Conservation (phyloP, 164 flowering plant species). For the Malania oleifera region DNA sequence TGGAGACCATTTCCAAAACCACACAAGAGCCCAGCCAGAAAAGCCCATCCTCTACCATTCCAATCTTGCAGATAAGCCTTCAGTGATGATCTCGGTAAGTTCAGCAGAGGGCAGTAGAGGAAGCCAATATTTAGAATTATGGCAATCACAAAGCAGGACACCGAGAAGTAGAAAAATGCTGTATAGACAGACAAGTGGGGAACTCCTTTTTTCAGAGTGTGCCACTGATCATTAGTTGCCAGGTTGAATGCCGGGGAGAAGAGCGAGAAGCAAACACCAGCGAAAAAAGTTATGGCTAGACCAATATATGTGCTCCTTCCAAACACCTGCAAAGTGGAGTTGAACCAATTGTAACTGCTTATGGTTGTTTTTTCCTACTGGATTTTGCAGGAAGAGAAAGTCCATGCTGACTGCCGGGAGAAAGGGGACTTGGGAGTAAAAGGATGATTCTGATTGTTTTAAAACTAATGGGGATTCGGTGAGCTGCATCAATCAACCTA, state of each 20-base stretch:
- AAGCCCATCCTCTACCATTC: constrained; percentile 77
- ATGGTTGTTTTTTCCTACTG: no score
- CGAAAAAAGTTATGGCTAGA: constrained; percentile 54
- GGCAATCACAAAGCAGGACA: constrained; percentile 61
- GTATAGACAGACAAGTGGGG: constrained; percentile 69
- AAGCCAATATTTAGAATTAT: constrained; percentile 55
- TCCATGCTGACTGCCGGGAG: no score
- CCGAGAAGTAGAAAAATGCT: constrained; percentile 78
- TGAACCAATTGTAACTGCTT: no score
- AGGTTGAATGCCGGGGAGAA: constrained; percentile 81
- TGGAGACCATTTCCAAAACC: constrained; percentile 87
- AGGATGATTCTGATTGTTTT: no score
- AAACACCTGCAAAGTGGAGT: constrained; percentile 40
- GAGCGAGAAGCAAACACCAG: constrained; percentile 71
- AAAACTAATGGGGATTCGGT: no score
- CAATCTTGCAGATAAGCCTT: constrained; percentile 63
- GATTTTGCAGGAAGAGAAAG: no score
- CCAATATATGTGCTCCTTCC: constrained; percentile 62
- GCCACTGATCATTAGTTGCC: constrained; percentile 85
- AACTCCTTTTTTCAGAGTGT: constrained; percentile 54
- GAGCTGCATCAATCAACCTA: no score
- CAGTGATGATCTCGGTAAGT: constrained; percentile 52
- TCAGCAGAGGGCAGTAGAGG: constrained; percentile 59
- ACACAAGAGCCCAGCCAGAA: constrained; percentile 71
- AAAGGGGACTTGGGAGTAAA: not conserved